Base-by-base conservation (phyloP, 2,329 filamentous ascomycete species). In the Hymenotorrendiella dingleyae region DNA sequence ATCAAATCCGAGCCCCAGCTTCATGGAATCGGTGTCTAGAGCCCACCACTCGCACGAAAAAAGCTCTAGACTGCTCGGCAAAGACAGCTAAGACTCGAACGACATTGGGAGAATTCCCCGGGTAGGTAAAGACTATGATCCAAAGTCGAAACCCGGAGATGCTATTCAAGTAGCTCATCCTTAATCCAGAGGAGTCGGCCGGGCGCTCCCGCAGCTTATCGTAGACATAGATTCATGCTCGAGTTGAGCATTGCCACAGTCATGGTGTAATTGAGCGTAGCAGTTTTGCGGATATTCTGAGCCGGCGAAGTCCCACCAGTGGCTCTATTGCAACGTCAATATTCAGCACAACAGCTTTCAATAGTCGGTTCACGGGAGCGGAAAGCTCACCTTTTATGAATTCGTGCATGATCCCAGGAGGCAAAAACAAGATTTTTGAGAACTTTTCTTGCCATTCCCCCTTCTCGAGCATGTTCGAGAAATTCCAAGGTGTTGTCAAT, bases 211-310 rank as follows among this genome's bases (percentile, higher is more conserved):
- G 11, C 7, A 17, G 19, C 14, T 12, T 34, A 34, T 11, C 75
- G 71, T 45, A 83, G 60, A 57, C 81, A 84, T 30, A 86, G 59
- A 1, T 76, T 75, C 80, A 89, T 81, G 6, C 72, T 80, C 59
- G 82, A 78, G 57, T 90, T 89, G 42, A 90, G 67, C 82, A 85
- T 85, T 14, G 70, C 72, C 36, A 90, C 60, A 6, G 82, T 86
- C 66, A 76, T 76, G 41, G 87, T 74, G 58, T 85, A 86, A 54
- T 83, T 75, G 35, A 71, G 67, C 58, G 73, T 51, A 7, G 49
- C 33, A 35, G 46, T 62, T 61, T 17, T 51, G 42, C n/a, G n/a
- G n/a, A n/a, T n/a, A n/a, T n/a, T n/a, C n/a, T n/a, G n/a, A n/a
- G n/a, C n/a, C n/a, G n/a, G n/a, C n/a, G n/a, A n/a, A n/a, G n/a